Conservation (phyloP, 2,329 filamentous ascomycete species). For the Neodidymelliopsis sp. region DNA sequence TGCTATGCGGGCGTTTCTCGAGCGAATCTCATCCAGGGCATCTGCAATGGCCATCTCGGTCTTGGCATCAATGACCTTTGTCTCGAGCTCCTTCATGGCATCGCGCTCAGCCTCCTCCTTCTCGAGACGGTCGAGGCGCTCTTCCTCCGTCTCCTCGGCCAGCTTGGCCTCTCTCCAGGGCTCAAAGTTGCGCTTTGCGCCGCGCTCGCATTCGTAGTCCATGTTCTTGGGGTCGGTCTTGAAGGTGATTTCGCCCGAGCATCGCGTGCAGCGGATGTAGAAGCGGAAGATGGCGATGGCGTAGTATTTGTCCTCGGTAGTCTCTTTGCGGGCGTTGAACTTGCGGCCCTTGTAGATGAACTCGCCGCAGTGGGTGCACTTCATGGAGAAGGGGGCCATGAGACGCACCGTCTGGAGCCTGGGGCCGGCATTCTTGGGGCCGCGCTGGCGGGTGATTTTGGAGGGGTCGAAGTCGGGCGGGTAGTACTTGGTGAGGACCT, state of each 20-base stretch:
- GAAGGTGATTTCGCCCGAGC: slow-evolving; percentile 87
- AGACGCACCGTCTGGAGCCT: slow-evolving; percentile 86
- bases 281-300: slow-evolving; percentile 88
- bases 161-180: slow-evolving; percentile 78
- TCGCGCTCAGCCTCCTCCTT: slow-evolving; percentile 80
- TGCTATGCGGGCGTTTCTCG: slow-evolving; percentile 87
- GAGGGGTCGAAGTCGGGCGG: slow-evolving; percentile 89
- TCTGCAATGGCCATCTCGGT: slow-evolving; percentile 97
- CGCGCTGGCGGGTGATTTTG: slow-evolving; percentile 73
- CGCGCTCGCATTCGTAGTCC: slow-evolving; percentile 83
- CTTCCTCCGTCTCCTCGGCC: slow-evolving; percentile 82
- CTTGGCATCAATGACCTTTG: slow-evolving; percentile 91
- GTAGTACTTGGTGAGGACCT: slow-evolving; percentile 74
- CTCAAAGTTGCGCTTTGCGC: slow-evolving; percentile 92
- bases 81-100: slow-evolving; percentile 93
- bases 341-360: slow-evolving; percentile 94
- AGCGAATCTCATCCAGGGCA: slow-evolving; percentile 92
- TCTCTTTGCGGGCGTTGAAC: slow-evolving; percentile 95
- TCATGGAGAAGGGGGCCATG: slow-evolving; percentile 88
- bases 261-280: slow-evolving; percentile 86
- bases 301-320: slow-evolving; percentile 88
- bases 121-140: slow-evolving; percentile 84
- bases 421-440: slow-evolving; percentile 75
- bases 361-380: slow-evolving; percentile 73
- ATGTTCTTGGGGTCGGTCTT: slow-evolving; percentile 94